A percentile compares a stretch with the other conserved stretches of the same genome.
Conservation (phyloP, 495 filamentous ascomycete species). For the Penicillium canariense region DNA sequence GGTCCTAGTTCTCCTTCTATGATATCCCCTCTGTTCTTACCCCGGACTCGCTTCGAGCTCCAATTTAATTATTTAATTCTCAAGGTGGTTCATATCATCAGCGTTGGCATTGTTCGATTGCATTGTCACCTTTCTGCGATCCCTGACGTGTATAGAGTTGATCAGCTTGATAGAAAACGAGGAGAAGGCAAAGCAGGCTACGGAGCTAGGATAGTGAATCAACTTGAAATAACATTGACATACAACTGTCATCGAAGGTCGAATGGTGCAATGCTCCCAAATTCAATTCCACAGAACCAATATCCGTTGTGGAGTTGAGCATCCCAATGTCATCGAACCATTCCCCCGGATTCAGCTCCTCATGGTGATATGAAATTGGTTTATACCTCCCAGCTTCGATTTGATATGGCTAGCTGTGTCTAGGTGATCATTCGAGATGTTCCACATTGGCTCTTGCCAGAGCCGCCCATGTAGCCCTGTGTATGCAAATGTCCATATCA, state of each 20-base stretch:
- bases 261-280: not conserved
- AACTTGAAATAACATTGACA: constrained; percentile 18
- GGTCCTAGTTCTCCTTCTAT: constrained; percentile 24
- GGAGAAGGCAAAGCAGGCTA: constrained; percentile 7
- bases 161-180: constrained; percentile 15
- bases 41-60: constrained; percentile 25
- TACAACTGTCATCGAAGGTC: constrained; percentile 8
- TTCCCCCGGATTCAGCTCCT: constrained; percentile 9
- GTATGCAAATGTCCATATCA: not conserved
- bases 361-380: constrained; percentile 4
- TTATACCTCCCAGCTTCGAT: not conserved
- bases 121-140: constrained; percentile 19
- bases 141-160: constrained; percentile 22
- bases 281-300: constrained; percentile 7
- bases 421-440: not conserved
- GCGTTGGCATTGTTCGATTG: constrained; percentile 23
- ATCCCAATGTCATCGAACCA: constrained; percentile 4
- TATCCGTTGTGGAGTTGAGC: constrained; percentile 7
- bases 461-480: not conserved
- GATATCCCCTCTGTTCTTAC: constrained; percentile 36
- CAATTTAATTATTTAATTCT: constrained; percentile 32
- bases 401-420: not conserved
- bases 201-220: constrained; percentile 16
- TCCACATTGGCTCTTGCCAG: not conserved
- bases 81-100: constrained; percentile 23